A percentile compares a stretch with the other conserved stretches of the same genome.
These are phyloP conservation scores for Forsythia suspensa DNA, from an alignment of 257 asterid species.

Conservation along the genomic window DNA sequence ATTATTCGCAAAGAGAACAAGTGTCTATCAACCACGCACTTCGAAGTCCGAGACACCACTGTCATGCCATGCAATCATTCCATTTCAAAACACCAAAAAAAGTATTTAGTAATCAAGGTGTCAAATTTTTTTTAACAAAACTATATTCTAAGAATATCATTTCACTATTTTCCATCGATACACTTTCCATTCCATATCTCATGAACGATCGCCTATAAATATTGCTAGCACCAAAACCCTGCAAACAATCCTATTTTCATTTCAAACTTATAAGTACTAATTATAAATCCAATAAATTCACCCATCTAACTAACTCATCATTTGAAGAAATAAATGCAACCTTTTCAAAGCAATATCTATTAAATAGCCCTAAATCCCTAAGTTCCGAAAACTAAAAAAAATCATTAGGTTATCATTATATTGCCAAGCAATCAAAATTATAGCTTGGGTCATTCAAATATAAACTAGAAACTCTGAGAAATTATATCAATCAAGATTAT, in stretches of 20 bases:
- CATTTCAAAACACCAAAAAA: not conserved
- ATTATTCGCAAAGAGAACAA: not conserved
- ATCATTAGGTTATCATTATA: not conserved
- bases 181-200: not conserved
- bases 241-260: not conserved
- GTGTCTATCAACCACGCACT: not conserved
- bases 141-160: not conserved
- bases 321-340: not conserved
- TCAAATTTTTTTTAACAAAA: not conserved
- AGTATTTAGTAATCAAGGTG: not conserved
- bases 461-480: not conserved
- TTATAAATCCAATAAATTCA: not conserved
- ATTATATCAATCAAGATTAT: not conserved
- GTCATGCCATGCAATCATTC: too few species aligned
- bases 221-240: not conserved
- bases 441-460: not conserved
- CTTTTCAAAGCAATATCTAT: not conserved
- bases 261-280: not conserved
- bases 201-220: too few species aligned
- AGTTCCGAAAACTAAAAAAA: not conserved
- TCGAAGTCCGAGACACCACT: not conserved
- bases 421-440: not conserved
- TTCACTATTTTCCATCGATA: not conserved
- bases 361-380: not conserved
- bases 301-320: not conserved